These are phyloP conservation scores for Tinospora cordifolia DNA, from an alignment of 164 flowering plant genomes.

Conservation along the genomic window DNA sequence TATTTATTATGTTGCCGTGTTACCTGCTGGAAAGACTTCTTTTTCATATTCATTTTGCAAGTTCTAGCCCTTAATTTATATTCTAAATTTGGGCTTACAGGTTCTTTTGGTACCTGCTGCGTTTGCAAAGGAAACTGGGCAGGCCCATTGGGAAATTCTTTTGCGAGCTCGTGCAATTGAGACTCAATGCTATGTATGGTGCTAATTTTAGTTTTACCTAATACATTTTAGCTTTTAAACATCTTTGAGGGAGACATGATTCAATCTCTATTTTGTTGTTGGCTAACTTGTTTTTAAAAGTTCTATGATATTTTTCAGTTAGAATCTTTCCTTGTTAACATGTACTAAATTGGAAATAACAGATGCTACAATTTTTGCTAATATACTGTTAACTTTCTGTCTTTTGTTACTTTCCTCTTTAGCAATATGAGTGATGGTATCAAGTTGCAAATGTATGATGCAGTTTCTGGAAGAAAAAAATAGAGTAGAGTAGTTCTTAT, in stretches of 20 bases:
- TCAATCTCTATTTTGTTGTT: neutral
- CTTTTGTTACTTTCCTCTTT: neutral
- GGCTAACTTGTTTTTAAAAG: neutral
- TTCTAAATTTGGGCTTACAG: conserved; percentile 27
- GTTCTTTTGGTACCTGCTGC: conserved; percentile 84
- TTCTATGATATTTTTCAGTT: neutral
- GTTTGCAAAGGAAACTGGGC: conserved; percentile 76
- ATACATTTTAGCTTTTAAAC: neutral
- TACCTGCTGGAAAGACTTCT: neutral
- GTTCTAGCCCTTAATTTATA: neutral
- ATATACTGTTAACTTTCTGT: neutral
- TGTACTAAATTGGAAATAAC: neutral
- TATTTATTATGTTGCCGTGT: neutral
- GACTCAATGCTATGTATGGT: conserved; percentile 85
- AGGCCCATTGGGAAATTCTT: conserved; percentile 96
- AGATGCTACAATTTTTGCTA: neutral
- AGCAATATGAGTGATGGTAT: neutral
- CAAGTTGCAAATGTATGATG: neutral
- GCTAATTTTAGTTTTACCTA: conserved; percentile 1
- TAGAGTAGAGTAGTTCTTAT: neutral
- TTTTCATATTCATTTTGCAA: neutral
- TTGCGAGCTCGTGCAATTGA: conserved; percentile 93
- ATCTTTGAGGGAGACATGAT: neutral
- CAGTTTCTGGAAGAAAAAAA: neutral
- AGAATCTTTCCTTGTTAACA: neutral